phyloP scores from a whole-genome alignment of 1,284 basidiomycete genomes.

The Pterulicium gracile region DNA sequence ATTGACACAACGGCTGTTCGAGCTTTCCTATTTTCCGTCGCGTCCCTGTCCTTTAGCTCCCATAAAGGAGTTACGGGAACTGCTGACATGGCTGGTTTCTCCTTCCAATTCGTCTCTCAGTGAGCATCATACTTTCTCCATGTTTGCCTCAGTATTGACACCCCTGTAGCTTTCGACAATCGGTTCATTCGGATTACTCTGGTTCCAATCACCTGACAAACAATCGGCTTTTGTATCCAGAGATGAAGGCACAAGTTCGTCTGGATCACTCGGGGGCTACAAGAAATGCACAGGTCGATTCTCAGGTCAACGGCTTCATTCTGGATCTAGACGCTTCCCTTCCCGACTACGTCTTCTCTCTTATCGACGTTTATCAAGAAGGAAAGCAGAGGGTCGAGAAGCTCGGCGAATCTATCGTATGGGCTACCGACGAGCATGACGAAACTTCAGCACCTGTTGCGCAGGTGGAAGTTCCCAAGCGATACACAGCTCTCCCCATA shows the following conservation, averaged over 20 bases:
- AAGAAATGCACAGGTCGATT: slow-evolving; percentile 55
- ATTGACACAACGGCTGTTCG: slow-evolving; percentile 38
- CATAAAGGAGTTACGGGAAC: slow-evolving; percentile 72
- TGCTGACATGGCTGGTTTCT: slow-evolving; percentile 60
- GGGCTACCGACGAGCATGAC: slow-evolving; percentile 15
- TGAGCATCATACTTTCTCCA: slow-evolving; percentile 24
- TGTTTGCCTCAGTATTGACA: slow-evolving; percentile 6
- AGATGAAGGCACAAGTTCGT: slow-evolving; percentile 68
- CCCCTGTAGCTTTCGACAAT: slow-evolving; percentile 61
- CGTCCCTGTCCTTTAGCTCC: slow-evolving; percentile 60
- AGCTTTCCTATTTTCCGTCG: slow-evolving; percentile 79
- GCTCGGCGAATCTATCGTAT: slow-evolving; percentile 37
- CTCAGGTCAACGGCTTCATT: slow-evolving; percentile 78
- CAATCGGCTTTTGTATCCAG: slow-evolving; percentile 73
- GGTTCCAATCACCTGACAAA: slow-evolving; percentile 59
- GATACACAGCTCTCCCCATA: neutral
- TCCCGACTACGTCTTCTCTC: slow-evolving; percentile 67
- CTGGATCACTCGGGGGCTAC: slow-evolving; percentile 35
- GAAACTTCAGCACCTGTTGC: neutral
- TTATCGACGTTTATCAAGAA: slow-evolving; percentile 77
- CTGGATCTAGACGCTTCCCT: slow-evolving; percentile 79
- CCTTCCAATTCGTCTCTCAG: slow-evolving; percentile 77
- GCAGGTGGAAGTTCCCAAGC: neutral
- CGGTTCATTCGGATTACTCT: slow-evolving; percentile 55
- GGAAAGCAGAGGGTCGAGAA: slow-evolving; percentile 61